These are phyloP conservation scores for Endogone sp. DNA, from an alignment of 192 early-diverging fungal species.

Conservation along the genomic window DNA sequence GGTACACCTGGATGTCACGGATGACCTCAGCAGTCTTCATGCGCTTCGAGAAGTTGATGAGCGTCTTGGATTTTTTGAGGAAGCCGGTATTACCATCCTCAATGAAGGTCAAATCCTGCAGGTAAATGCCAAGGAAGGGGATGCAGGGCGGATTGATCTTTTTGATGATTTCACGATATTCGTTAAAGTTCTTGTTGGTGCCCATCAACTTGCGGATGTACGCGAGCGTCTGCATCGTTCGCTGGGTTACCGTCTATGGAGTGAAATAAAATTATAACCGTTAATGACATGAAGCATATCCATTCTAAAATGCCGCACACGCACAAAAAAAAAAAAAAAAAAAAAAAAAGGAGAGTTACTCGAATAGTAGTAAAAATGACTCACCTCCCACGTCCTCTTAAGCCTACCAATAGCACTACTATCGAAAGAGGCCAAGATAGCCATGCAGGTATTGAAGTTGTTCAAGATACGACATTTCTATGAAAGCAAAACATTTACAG, in stretches of 20 bases:
- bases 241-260: conserved; percentile 34
- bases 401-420: conserved; percentile 86
- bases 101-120: conserved; percentile 92
- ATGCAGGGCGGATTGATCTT: conserved; percentile 81
- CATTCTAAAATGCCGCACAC: not conserved
- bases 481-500: not conserved
- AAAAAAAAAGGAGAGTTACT: too few species aligned
- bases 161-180: conserved; percentile 82
- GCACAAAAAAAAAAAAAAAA: too few species aligned
- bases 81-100: conserved; percentile 88
- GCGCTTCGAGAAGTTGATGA: conserved; percentile 95
- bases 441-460: conserved; percentile 93
- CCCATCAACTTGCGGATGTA: conserved; percentile 74
- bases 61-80: conserved; percentile 51
- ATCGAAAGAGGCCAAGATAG: conserved; percentile 86
- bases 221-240: conserved; percentile 54
- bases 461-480: conserved; percentile 78
- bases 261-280: not conserved
- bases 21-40: conserved; percentile 88
- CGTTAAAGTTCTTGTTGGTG: conserved; percentile 76
- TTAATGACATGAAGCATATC: not conserved
- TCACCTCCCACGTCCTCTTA: conserved; percentile 84
- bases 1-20: conserved; percentile 90
- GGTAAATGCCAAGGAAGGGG: conserved; percentile 77
- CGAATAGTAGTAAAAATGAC: too few species aligned